phyloP scores from a whole-genome alignment of 164 flowering plant species.

The Macadamia integrifolia region DNA sequence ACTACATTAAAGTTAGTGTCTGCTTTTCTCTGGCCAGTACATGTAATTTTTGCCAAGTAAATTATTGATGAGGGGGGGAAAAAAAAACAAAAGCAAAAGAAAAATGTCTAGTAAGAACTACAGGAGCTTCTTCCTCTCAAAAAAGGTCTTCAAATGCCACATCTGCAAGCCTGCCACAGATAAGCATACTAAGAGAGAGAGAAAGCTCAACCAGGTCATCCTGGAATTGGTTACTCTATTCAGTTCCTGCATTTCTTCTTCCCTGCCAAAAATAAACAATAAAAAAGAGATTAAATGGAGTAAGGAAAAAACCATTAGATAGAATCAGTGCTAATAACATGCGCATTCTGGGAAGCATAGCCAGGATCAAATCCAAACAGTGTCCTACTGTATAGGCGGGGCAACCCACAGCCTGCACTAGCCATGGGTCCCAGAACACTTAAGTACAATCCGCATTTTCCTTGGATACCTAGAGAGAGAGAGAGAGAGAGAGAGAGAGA shows the following conservation, averaged over 20 bases:
- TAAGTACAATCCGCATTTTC: too few species aligned
- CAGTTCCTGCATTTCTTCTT: slow-evolving; percentile 76
- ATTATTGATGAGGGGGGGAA: too few species aligned
- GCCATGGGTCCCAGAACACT: too few species aligned
- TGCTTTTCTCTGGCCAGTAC: neutral
- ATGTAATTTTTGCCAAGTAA: too few species aligned
- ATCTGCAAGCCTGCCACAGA: slow-evolving; percentile 73
- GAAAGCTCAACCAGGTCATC: slow-evolving; percentile 53
- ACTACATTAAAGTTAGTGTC: too few species aligned
- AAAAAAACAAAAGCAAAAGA: neutral
- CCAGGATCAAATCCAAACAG: too few species aligned
- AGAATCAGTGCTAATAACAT: too few species aligned
- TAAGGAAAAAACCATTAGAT: neutral
- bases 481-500: neutral
- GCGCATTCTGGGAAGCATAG: too few species aligned
- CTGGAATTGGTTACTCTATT: slow-evolving; percentile 58
- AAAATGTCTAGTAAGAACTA: slow-evolving; percentile 14
- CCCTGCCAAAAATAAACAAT: slow-evolving; percentile 31
- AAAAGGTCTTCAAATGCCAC: slow-evolving; percentile 83
- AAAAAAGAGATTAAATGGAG: neutral
- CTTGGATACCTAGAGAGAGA: neutral
- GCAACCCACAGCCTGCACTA: too few species aligned
- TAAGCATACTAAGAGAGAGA: slow-evolving; percentile 56
- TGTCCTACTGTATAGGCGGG: too few species aligned
- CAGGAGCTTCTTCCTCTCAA: slow-evolving; percentile 84